phyloP scores from a whole-genome alignment of 306 rosid species.

The Cucumis cinereus region DNA sequence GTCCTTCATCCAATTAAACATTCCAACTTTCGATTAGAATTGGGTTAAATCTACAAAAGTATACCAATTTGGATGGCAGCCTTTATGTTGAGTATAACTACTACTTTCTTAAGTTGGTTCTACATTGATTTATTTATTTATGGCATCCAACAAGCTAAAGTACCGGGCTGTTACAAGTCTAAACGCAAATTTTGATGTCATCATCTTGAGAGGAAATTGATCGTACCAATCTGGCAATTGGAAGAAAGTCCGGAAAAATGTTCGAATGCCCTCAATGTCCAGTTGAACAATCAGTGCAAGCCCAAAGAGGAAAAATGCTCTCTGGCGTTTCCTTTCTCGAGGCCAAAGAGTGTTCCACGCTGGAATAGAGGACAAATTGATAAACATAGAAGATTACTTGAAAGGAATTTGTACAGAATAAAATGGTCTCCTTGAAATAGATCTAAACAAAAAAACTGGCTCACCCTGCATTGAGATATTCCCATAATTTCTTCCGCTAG shows the following conservation, averaged over 20 bases:
- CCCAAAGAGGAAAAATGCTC: conserved; percentile 93
- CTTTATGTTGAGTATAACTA: not conserved
- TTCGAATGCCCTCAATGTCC: conserved; percentile 81
- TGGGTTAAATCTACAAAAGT: not conserved
- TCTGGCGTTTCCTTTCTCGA: conserved; percentile 89
- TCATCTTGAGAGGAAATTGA: conserved; percentile 15
- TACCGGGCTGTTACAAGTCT: not conserved
- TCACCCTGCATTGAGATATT: conserved; percentile 76
- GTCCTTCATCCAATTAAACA: not conserved
- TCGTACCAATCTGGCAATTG: conserved; percentile 73
- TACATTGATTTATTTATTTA: not conserved
- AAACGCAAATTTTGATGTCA: not conserved
- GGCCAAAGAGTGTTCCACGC: conserved; percentile 98
- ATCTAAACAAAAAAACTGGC: not conserved
- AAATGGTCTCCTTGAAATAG: not conserved
- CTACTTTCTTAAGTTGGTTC: not conserved
- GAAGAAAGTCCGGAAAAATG: conserved; percentile 89
- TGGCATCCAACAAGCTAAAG: not conserved
- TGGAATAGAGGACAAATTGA: conserved; percentile 13
- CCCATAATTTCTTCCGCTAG: conserved; percentile 23
- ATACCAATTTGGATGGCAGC: not conserved
- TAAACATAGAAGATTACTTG: not conserved
- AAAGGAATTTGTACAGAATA: not conserved
- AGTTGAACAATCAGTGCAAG: conserved; percentile 73
- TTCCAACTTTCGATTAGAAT: not conserved